Base-by-base conservation (phyloP, 768 basidiomycete genomes). In the Rhodotorula taiwanensis region DNA sequence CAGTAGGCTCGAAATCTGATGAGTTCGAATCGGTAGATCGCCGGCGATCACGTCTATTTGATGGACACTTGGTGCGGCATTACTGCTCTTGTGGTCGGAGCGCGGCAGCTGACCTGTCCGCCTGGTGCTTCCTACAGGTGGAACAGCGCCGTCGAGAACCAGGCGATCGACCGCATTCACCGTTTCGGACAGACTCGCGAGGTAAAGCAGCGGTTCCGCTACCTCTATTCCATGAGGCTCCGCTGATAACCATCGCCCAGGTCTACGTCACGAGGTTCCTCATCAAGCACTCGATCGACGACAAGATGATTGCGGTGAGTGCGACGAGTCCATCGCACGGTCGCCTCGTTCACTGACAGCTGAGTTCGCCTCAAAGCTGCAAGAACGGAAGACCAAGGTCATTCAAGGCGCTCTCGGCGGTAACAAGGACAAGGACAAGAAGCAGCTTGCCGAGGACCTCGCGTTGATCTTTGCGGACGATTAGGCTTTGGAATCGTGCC, bases 381-480 rank as follows among this genome's bases (percentile, higher is more conserved):
- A 93, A 75, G 84, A 86, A 71, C 79, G 88, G 42, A 94, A 93
- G 77, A 89, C 84, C 0, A 88, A 88, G 5, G 87, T 94, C 52
- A 81, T 92, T 27, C 87, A 85, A 69, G 87, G 88, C 72, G 89
- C 89, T 3, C 87, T 92, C 72, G 81, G 83, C 30, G 84, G 84
- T 51, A 81, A 70, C 52, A 61, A 54, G 28, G 78, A 77, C 53
- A 75, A 78, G 27, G 76, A 74, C 51, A 64, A 64, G 53, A 80
- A 83, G 3, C 86, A 88, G 73, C 86, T 86, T 64, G 76, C 90
- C 10, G 84, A 89, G 71, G 89, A 92, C 72, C 76, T 92, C 44
- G 86, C 86, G 73, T 83, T 86, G 57, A 89, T 87, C 81, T 86
- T 87, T 70, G 86, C 81, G 25, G 80, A 82, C 10, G 58, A 58